phyloP scores from a whole-genome alignment of 129 eudicot genomes.

The Dittrichia graveolens region DNA sequence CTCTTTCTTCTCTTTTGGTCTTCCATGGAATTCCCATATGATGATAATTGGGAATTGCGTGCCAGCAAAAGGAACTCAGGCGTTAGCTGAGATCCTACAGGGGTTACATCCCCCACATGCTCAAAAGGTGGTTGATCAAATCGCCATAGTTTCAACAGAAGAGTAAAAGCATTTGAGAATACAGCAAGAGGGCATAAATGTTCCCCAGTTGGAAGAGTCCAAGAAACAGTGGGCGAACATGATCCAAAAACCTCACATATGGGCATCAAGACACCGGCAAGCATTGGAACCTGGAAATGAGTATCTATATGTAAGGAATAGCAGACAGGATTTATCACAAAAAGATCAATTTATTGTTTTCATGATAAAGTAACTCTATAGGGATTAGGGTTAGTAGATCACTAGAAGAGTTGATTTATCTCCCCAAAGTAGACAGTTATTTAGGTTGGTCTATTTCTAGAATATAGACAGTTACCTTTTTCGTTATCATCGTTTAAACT shows the following conservation, averaged over 20 bases:
- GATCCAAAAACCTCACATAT: conserved; percentile 47
- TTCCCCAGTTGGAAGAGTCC: conserved; percentile 58
- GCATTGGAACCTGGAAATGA: conserved; percentile 61
- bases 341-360: conserved; percentile 1
- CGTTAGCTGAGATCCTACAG: conserved; percentile 78
- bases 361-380: too few species aligned
- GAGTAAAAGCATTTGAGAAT: conserved; percentile 44
- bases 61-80: conserved; percentile 86
- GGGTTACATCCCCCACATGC: conserved; percentile 48
- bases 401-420: too few species aligned
- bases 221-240: conserved; percentile 44
- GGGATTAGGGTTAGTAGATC: too few species aligned
- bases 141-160: conserved; percentile 83
- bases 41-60: conserved; percentile 75
- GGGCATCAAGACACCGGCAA: conserved; percentile 48
- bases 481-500: too few species aligned
- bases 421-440: too few species aligned
- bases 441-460: too few species aligned
- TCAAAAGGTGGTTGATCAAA: conserved; percentile 72
- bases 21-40: conserved; percentile 43
- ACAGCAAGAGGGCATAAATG: conserved; percentile 36
- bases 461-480: too few species aligned
- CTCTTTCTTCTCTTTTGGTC: conserved; percentile 44
- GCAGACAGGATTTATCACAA: neutral
- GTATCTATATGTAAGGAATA: conserved; percentile 14